phyloP scores from a whole-genome alignment of 2,329 filamentous ascomycete genomes.

The Chaetomium globosum region DNA sequence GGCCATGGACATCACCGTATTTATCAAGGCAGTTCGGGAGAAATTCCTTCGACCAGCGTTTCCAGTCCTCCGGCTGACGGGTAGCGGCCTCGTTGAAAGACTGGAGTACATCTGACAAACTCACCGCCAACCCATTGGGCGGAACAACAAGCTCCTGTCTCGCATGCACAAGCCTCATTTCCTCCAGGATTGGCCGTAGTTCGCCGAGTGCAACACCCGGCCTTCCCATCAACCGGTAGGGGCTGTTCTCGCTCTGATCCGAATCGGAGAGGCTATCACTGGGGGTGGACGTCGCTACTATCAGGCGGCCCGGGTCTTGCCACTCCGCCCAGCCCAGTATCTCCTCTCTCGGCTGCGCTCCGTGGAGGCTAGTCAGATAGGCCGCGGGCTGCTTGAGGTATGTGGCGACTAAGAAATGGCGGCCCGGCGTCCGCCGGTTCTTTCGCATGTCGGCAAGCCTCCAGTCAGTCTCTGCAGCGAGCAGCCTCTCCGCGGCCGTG shows the following conservation, averaged over 20 bases:
- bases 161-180: background rate
- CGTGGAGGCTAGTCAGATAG: conserved; percentile 1
- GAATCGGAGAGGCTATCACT: background rate
- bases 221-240: background rate
- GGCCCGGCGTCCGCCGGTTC: background rate
- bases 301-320: conserved; percentile 5
- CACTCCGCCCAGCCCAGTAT: conserved; percentile 24
- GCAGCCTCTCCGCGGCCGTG: background rate
- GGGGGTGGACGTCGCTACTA: too few relatives aligned
- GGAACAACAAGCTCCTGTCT: background rate
- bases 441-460: background rate
- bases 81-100: background rate
- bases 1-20: background rate
- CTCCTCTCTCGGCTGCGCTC: conserved; percentile 4
- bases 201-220: background rate
- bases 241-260: background rate
- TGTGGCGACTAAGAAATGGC: conserved; percentile 19
- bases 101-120: background rate
- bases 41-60: conserved; percentile 8
- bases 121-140: conserved; percentile 11
- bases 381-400: conserved; percentile 1
- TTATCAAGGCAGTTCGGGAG: conserved; percentile 9
- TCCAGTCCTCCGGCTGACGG: background rate
- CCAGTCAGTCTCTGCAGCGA: conserved; percentile 6
- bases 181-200: background rate